Evolutionary conservation across 2,329 filamentous ascomycete species (phyloP), one percentile per base, ranked within the genome.

Genomic region (Aspergillus oerlinghausenensis): DNA sequence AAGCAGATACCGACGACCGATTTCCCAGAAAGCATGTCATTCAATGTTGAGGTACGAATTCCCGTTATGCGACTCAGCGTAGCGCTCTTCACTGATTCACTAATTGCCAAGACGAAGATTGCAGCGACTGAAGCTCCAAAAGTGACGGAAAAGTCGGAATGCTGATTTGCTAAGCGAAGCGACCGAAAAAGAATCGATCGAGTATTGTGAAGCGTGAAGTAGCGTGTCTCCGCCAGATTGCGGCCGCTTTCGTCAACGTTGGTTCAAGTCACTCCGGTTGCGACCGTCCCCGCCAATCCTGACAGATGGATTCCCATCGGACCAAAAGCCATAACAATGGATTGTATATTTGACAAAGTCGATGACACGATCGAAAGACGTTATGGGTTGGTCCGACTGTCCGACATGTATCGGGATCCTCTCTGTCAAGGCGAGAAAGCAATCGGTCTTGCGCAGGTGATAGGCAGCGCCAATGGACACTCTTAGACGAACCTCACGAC

Each of bases 191-290:
- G 23, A 8, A 42, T 26, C 8, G 23, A 49, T 4, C 9, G 17
- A 48, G 32, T 23, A 29, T 17, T 32, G 14, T 19, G 29, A 49
- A 32, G 43, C 32, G 50, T 40, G 47, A 49, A 32, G 21, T 38
- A 19, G 43, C 35, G 25, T 38, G 25, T 38, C 42, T 52, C 52
- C 45, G 45, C 32, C 47, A 51, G 21, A 54, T 52, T 52, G 51
- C 49, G 28, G 50, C 63, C 59, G 63, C 51, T 51, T 65, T 60
- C 59, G 63, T 64, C 59, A 54, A 63, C 47, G 49, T 50, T 48
- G 43, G 48, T 47, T 40, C 53, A 48, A 45, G 29, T 57, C 51
- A 23, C 49, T 52, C 54, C 58, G 56, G 55, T 62, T 64, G 63
- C 62, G 62, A 63, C 60, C 63, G 63, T 60, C 50, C 51, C 50